phyloP scores from a whole-genome alignment of 768 basidiomycete species.

The Russula foetens region DNA sequence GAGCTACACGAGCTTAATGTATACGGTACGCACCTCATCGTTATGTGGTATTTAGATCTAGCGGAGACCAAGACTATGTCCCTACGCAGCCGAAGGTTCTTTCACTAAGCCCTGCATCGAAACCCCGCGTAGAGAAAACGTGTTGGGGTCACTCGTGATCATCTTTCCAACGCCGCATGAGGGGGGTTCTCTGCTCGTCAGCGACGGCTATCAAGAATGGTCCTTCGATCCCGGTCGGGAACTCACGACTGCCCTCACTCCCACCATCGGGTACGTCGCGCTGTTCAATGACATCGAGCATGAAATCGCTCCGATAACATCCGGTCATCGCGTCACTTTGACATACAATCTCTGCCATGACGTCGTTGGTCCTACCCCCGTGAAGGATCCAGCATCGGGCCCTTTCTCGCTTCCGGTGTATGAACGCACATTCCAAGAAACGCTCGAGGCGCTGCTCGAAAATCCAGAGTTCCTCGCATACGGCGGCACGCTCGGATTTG shows the following conservation, averaged over 20 bases:
- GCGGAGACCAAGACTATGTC: background rate
- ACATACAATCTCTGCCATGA: slow-evolving; percentile 36
- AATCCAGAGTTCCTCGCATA: slow-evolving; percentile 1
- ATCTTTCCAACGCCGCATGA: slow-evolving; percentile 14
- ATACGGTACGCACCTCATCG: background rate
- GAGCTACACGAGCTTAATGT: slow-evolving; percentile 9
- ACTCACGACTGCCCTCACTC: background rate
- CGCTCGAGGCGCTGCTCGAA: background rate
- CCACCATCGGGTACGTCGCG: slow-evolving; percentile 24
- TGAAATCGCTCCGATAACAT: slow-evolving; percentile 30
- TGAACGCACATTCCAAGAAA: background rate
- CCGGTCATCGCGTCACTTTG: slow-evolving; percentile 35
- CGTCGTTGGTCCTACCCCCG: background rate
- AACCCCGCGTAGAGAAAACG: slow-evolving; percentile 40
- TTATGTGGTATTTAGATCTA: background rate
- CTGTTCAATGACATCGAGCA: slow-evolving; percentile 36
- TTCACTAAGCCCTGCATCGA: slow-evolving; percentile 39
- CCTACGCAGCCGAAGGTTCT: slow-evolving; percentile 21
- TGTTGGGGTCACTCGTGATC: slow-evolving; percentile 22
- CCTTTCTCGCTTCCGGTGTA: background rate
- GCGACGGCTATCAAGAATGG: slow-evolving; percentile 27
- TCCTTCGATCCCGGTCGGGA: background rate
- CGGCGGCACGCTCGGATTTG: slow-evolving; percentile 1
- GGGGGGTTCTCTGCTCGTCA: slow-evolving; percentile 30
- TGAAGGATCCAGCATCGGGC: background rate